Evolutionary conservation across 164 flowering plant genomes (phyloP).

Genomic region (Chimonanthus salicifolius): DNA sequence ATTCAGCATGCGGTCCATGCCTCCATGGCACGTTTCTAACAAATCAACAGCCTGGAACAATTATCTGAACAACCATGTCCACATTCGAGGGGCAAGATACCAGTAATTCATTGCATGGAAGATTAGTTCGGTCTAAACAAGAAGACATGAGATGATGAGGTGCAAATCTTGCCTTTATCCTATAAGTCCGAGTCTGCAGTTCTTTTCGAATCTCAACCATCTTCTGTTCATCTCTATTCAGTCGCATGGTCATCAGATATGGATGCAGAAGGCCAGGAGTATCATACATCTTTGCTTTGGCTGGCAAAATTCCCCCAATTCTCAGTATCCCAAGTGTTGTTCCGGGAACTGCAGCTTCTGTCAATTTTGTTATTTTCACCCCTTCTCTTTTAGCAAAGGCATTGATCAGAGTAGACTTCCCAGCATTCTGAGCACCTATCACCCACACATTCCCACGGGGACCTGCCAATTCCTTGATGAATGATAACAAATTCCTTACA

Average conservation of each 20-base stretch:
- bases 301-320: slow-evolving; percentile 81
- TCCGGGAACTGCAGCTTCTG: slow-evolving; percentile 96
- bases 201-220: slow-evolving; percentile 89
- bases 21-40: background rate
- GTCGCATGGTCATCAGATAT: slow-evolving; percentile 71
- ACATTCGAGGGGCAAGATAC: background rate
- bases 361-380: slow-evolving; percentile 59
- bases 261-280: slow-evolving; percentile 98
- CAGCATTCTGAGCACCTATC: slow-evolving; percentile 95
- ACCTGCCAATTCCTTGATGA: slow-evolving; percentile 79
- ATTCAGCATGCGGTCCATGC: background rate
- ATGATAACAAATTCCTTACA: slow-evolving; percentile 68
- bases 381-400: slow-evolving; percentile 77
- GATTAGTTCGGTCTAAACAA: background rate
- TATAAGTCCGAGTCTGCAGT: slow-evolving; percentile 72
- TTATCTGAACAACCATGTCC: background rate
- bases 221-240: slow-evolving; percentile 88
- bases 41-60: background rate
- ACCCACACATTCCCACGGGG: slow-evolving; percentile 99
- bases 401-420: slow-evolving; percentile 90
- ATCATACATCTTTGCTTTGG: slow-evolving; percentile 92
- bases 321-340: slow-evolving; percentile 94
- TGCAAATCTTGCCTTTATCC: slow-evolving; percentile 67
- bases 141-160: background rate
- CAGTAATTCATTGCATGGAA: background rate